Conservation (phyloP, 306 rosid genomes). For the Quercus parvula region DNA sequence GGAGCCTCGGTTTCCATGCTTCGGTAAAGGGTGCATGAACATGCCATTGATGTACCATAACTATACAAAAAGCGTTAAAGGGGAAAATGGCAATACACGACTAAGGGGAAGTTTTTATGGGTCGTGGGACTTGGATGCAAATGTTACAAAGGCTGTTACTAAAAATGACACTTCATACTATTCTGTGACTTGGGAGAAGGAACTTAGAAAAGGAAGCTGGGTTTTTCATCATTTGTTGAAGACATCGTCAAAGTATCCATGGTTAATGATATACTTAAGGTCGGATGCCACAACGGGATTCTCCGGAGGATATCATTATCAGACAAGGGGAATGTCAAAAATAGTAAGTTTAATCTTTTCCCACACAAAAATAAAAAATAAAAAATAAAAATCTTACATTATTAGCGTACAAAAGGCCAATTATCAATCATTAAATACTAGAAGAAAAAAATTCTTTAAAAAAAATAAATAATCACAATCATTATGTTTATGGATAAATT, state of each 20-base stretch:
- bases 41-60: constrained; percentile 52
- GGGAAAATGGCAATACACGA: background rate
- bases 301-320: constrained; percentile 59
- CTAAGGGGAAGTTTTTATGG: constrained; percentile 53
- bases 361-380: too few relatives aligned
- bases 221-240: constrained; percentile 48
- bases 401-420: too few relatives aligned
- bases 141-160: constrained; percentile 6
- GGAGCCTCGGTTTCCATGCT: constrained; percentile 44
- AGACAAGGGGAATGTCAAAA: constrained; percentile 52
- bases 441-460: too few relatives aligned
- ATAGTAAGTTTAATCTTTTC: constrained; percentile 34
- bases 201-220: constrained; percentile 48
- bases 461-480: too few relatives aligned
- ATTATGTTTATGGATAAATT: too few relatives aligned
- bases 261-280: constrained; percentile 64
- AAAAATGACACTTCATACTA: constrained; percentile 36
- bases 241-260: constrained; percentile 59
- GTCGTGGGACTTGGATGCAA: constrained; percentile 44
- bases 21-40: constrained; percentile 59
- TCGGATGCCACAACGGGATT: constrained; percentile 52
- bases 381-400: too few relatives aligned
- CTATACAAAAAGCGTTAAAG: constrained; percentile 33
- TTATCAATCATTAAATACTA: too few relatives aligned
- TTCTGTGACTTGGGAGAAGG: constrained; percentile 51